Base-by-base conservation (phyloP, 2,329 filamentous ascomycete genomes). In the Colletotrichum paranaense region DNA sequence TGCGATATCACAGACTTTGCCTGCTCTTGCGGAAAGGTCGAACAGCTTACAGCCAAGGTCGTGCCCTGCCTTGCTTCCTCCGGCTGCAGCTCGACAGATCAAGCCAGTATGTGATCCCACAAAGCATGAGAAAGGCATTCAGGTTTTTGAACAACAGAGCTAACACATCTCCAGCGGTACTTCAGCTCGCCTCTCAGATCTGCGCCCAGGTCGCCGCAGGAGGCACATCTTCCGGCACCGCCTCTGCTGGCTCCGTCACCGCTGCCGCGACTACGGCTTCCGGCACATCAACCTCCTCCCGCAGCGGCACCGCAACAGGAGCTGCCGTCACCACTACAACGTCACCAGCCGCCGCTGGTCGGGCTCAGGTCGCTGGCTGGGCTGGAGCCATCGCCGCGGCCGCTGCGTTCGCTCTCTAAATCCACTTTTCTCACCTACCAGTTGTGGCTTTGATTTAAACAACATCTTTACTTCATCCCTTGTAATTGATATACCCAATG, bases 1-100 rank as follows among this genome's bases (percentile, higher is more conserved):
- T 86, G 84, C 78, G 68, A 58, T 2, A 28, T 78, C 62, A 72
- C 73, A 67, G 83, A 86, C 76, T 75, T 80, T 56, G 74, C 66
- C 16, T 86, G 85, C 78, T 81, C 82, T 70, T 87, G 85, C 78
- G 57, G 59, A 62, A 81, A 84, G 52, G 71, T 82, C 22, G 76
- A 80, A 46, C 76, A 77, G 53, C 80, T 86, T 66, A 82, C 80
- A 9, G 68, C 78, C 32, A 76, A 77, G 8, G 80, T 82, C 35
- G 75, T 81, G 52, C 78, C 80, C 30, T 86, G 85, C 73, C 77
- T 86, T 30, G 78, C 81, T 5, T 74, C 73, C 24, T 64, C 78
- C 12, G 78, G 80, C 26, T 85, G 84, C 75, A 75, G 71, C 52
- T 67, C 80, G n/a, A 77, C 82, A 3, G 81, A 84, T 11, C 76